A percentile compares a stretch with the other conserved stretches of the same genome.
Conservation (phyloP, 2,329 filamentous ascomycete species). For the Dactylonectria estremocensis region DNA sequence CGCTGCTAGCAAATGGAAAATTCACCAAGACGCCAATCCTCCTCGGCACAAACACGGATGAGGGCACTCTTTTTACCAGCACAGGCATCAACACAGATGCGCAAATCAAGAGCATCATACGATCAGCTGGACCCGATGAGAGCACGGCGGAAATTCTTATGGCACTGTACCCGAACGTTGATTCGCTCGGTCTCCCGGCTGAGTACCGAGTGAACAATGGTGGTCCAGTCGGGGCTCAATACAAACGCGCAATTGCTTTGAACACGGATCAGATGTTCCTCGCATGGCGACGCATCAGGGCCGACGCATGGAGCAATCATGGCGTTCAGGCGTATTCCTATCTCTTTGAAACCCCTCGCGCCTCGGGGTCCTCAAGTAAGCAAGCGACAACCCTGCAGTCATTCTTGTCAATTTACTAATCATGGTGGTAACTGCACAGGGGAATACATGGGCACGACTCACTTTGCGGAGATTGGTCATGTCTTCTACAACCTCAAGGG, state of each 20-base stretch:
- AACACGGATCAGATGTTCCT: constrained; percentile 69
- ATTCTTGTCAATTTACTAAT: too few species aligned
- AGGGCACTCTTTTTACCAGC: constrained; percentile 70
- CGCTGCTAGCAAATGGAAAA: constrained; percentile 68
- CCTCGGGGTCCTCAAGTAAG: constrained; percentile 25
- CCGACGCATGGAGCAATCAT: constrained; percentile 65
- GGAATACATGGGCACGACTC: constrained; percentile 43
- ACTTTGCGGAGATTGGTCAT: constrained; percentile 50
- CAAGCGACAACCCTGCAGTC: background rate
- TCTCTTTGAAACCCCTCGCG: constrained; percentile 58
- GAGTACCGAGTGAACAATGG: constrained; percentile 31
- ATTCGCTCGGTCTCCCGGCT: constrained; percentile 38
- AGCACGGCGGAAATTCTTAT: constrained; percentile 33
- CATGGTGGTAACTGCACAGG: background rate
- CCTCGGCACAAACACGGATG: constrained; percentile 75
- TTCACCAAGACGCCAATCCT: constrained; percentile 77
- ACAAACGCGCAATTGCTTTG: constrained; percentile 68
- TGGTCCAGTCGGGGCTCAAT: constrained; percentile 54
- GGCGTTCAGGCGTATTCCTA: constrained; percentile 69
- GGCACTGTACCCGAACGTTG: constrained; percentile 42
- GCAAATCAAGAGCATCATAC: constrained; percentile 30
- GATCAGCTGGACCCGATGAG: constrained; percentile 18
- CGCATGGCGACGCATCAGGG: constrained; percentile 67
- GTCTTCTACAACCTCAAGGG: constrained; percentile 69
- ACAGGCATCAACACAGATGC: constrained; percentile 54